Base-by-base conservation (phyloP, 192 early-diverging fungal species). In the Coemansia sp. region DNA sequence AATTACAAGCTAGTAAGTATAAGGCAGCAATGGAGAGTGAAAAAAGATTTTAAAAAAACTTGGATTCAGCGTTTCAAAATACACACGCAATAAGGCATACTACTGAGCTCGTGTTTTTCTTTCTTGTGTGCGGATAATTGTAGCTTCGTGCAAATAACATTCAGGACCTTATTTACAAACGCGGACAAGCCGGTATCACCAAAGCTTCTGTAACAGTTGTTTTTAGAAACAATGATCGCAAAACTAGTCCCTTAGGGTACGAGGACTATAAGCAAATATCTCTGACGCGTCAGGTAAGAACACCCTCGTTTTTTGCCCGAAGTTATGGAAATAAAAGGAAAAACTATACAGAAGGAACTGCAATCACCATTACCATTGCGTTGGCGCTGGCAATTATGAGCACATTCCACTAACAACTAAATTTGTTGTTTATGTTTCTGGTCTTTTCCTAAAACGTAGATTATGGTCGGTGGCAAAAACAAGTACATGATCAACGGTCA, bases 401-500 rank as follows among this genome's bases (percentile, higher is more conserved):
- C n/a, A n/a, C n/a, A n/a, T n/a, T n/a, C n/a, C n/a, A n/a, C n/a
- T n/a, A n/a, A n/a, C n/a, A n/a, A n/a, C n/a, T n/a, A n/a, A n/a
- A n/a, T n/a, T n/a, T n/a, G n/a, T n/a, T n/a, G n/a, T n/a, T n/a
- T n/a, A n/a, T n/a, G n/a, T n/a, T n/a, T n/a, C n/a, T n/a, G n/a
- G n/a, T n/a, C n/a, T 52, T 48, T 38, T 38, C 3, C 56, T 48
- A 42, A 25, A 31, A 10, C 3, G 10, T 72, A 83, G 75, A 83
- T 83, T 52, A 73, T 95, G 66, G 89, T 96, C 48, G 92, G 94
- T 52, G 94, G 94, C 17, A 88, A 90, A 57, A 99, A 94, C 88
- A 99, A 98, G 76, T 98, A 96, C 72, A 84, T 97, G 68, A 89
- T 99, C 64, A 99, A 99, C 83, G 95, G 95, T 29, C 91, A 93